phyloP scores from a whole-genome alignment of 23 red algal species.

The Gracilaria domingensis region DNA sequence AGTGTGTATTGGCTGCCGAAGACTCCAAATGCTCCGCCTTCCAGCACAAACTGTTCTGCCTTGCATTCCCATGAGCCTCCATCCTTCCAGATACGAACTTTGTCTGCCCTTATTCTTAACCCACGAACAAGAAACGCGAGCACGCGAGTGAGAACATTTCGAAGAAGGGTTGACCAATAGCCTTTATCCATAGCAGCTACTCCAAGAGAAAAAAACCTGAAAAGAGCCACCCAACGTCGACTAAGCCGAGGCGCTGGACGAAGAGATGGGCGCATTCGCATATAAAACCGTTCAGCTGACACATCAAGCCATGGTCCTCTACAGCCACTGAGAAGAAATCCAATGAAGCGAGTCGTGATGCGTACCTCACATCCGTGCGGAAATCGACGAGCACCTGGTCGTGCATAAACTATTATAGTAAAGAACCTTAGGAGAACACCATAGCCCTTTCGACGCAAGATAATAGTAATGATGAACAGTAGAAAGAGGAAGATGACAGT shows the following conservation, averaged over 20 bases:
- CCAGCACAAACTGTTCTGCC: slow-evolving; percentile 58
- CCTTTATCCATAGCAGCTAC: slow-evolving; percentile 57
- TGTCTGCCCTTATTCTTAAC: slow-evolving; percentile 56
- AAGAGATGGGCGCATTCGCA: slow-evolving; percentile 58
- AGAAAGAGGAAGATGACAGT: slow-evolving; percentile 55
- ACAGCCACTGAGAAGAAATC: slow-evolving; percentile 50
- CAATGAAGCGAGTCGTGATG: slow-evolving; percentile 48
- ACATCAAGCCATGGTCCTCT: slow-evolving; percentile 67
- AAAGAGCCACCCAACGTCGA: slow-evolving; percentile 16
- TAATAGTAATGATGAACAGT: slow-evolving; percentile 40
- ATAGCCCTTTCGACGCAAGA: slow-evolving; percentile 75
- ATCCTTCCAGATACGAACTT: slow-evolving; percentile 69
- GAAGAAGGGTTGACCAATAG: slow-evolving; percentile 62
- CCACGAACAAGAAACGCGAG: slow-evolving; percentile 60
- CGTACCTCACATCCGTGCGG: slow-evolving; percentile 68
- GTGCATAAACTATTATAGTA: slow-evolving; percentile 61
- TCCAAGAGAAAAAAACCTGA: slow-evolving; percentile 37
- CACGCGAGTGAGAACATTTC: slow-evolving; percentile 55
- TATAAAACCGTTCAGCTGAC: slow-evolving; percentile 57
- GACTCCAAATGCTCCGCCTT: slow-evolving; percentile 51
- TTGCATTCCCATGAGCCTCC: slow-evolving; percentile 62
- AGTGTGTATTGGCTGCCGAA: slow-evolving; percentile 65
- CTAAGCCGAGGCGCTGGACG: slow-evolving; percentile 1
- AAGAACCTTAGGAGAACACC: slow-evolving; percentile 55
- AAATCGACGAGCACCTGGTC: slow-evolving; percentile 62